Conservation (phyloP, 768 basidiomycete genomes). For the Kwoniella dendrophila region DNA sequence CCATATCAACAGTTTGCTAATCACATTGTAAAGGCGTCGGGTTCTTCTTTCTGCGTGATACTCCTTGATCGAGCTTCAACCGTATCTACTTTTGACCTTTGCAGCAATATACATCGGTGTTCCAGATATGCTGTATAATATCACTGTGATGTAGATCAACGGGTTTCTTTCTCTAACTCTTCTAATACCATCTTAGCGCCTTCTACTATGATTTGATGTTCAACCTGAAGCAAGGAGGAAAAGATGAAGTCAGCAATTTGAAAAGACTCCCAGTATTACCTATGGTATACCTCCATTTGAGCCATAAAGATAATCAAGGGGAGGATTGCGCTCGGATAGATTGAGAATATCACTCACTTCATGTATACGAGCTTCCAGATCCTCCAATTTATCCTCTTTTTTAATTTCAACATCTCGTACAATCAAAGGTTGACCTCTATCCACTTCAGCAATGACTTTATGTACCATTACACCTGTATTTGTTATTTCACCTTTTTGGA, state of each 20-base stretch:
- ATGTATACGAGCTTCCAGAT: constrained; percentile 77
- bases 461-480: constrained; percentile 90
- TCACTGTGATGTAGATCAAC: no score
- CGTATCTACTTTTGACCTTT: no score
- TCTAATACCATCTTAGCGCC: constrained; percentile 73
- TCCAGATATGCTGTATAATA: no score
- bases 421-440: constrained; percentile 83
- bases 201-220: constrained; percentile 89
- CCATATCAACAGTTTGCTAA: no score
- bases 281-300: no score
- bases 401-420: constrained; percentile 75
- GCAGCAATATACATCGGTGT: no score
- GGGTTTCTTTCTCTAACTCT: constrained; percentile 32
- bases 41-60: no score
- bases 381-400: constrained; percentile 71
- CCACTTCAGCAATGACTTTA: constrained; percentile 87
- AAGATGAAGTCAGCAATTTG: not conserved
- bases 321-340: not conserved
- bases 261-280: not conserved
- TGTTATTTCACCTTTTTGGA: constrained; percentile 75
- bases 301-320: not conserved
- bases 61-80: no score
- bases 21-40: no score
- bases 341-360: constrained; percentile 45
- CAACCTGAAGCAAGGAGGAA: constrained; percentile 56